Evolutionary conservation across 176 grass and related monocot species (phyloP).

Genomic region (Musa acuminata): DNA sequence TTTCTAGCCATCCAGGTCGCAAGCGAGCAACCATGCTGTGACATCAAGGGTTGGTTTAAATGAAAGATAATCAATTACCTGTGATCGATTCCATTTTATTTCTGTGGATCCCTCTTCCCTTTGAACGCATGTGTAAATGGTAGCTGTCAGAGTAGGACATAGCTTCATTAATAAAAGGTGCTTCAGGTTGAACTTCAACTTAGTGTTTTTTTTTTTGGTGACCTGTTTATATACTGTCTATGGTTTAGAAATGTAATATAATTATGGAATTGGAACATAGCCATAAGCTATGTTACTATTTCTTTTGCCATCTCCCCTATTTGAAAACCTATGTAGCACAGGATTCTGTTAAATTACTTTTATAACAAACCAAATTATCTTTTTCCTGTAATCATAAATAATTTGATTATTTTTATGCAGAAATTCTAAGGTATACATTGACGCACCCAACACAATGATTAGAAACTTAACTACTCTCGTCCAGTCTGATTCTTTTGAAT

Average conservation of each 20-base stretch:
- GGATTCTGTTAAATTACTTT: not conserved
- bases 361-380: not conserved
- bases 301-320: not conserved
- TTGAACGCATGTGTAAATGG: not conserved
- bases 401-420: not conserved
- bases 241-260: not conserved
- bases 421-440: not conserved
- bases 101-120: no score
- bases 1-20: no score
- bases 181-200: not conserved
- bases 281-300: not conserved
- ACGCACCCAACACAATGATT: not conserved
- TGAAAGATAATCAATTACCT: no score
- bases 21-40: no score
- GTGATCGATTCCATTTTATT: no score
- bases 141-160: not conserved
- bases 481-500: not conserved
- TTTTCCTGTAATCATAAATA: no score
- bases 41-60: no score
- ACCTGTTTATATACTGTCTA: not conserved
- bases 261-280: not conserved
- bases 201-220: not conserved
- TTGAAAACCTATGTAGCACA: not conserved
- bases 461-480: not conserved
- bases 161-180: not conserved